These are phyloP conservation scores for Castanea mollissima DNA, from an alignment of 306 rosid species.

Conservation along the genomic window DNA sequence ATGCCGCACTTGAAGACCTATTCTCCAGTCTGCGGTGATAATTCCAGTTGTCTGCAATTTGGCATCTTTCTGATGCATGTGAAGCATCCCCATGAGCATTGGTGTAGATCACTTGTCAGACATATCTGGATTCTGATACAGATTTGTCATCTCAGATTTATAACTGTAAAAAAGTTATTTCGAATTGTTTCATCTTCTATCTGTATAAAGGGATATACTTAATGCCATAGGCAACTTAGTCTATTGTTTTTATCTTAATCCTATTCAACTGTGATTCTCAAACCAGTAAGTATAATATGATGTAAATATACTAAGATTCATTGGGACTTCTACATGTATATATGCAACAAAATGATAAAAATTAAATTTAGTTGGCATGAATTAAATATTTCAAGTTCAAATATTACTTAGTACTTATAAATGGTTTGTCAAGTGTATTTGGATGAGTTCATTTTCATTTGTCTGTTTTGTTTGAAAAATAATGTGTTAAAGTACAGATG, in stretches of 20 bases:
- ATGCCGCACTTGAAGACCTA: slow-evolving; percentile 17
- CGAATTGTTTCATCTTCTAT: not conserved
- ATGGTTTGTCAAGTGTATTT: not conserved
- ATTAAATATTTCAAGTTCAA: not conserved
- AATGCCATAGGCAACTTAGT: not conserved
- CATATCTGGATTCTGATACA: slow-evolving; percentile 14
- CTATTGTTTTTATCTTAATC: not conserved
- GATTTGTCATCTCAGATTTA: slow-evolving; percentile 5
- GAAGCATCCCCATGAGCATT: slow-evolving; percentile 1
- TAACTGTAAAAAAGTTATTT: slow-evolving; percentile 22
- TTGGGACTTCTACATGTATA: not conserved
- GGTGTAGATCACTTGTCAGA: not conserved
- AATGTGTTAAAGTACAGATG: too few relatives aligned
- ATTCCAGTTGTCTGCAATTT: slow-evolving; percentile 15
- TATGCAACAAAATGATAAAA: not conserved
- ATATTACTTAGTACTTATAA: not conserved
- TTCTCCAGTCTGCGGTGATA: slow-evolving; percentile 51
- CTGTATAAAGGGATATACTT: not conserved
- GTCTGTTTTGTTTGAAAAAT: too few relatives aligned
- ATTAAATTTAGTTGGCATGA: not conserved
- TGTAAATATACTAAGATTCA: not conserved
- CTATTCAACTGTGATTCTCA: not conserved
- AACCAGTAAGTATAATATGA: not conserved
- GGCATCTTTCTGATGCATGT: slow-evolving; percentile 13
- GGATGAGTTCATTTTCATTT: too few relatives aligned